phyloP scores from a whole-genome alignment of 495 filamentous ascomycete genomes.

The Aspergillus bertholletiae region DNA sequence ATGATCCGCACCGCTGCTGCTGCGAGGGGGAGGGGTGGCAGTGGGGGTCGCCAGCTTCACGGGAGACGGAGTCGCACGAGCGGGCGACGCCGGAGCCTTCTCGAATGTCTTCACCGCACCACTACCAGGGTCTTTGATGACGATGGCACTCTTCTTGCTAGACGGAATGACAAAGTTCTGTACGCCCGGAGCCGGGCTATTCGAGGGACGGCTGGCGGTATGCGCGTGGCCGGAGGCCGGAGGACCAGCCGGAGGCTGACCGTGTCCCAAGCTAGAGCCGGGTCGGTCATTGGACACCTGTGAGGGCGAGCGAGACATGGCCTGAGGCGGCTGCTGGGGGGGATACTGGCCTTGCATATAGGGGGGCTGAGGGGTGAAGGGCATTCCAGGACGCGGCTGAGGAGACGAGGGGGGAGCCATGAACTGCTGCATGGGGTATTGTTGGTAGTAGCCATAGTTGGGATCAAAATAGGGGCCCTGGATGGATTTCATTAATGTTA shows the following conservation, averaged over 20 bases:
- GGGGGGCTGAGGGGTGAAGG: constrained; percentile 42
- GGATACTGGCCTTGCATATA: constrained; percentile 50
- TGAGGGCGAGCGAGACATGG: constrained; percentile 79
- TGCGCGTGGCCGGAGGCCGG: constrained; percentile 58
- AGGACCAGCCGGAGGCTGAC: constrained; percentile 54
- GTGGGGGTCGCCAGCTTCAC: constrained; percentile 64
- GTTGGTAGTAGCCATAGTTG: constrained; percentile 45
- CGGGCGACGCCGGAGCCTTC: constrained; percentile 53
- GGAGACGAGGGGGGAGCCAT: constrained; percentile 47
- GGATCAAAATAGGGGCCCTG: constrained; percentile 47
- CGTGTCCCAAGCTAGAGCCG: constrained; percentile 71
- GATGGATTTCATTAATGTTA: constrained; percentile 60
- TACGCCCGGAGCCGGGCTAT: constrained; percentile 48
- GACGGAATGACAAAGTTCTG: constrained; percentile 51
- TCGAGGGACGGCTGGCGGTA: constrained; percentile 52
- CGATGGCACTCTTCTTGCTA: constrained; percentile 63
- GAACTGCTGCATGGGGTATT: constrained; percentile 46
- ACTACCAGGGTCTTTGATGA: constrained; percentile 76
- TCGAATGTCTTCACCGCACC: constrained; percentile 59
- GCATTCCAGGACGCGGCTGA: constrained; percentile 51
- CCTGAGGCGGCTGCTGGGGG: constrained; percentile 51
- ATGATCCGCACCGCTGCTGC: constrained; percentile 53
- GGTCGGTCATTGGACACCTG: constrained; percentile 77
- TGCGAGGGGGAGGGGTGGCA: constrained; percentile 57
- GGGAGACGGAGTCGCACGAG: constrained; percentile 52